Evolutionary conservation across 106 monocot species (phyloP), one percentile per base, ranked within the genome.

Genomic region (Allium sativum): DNA sequence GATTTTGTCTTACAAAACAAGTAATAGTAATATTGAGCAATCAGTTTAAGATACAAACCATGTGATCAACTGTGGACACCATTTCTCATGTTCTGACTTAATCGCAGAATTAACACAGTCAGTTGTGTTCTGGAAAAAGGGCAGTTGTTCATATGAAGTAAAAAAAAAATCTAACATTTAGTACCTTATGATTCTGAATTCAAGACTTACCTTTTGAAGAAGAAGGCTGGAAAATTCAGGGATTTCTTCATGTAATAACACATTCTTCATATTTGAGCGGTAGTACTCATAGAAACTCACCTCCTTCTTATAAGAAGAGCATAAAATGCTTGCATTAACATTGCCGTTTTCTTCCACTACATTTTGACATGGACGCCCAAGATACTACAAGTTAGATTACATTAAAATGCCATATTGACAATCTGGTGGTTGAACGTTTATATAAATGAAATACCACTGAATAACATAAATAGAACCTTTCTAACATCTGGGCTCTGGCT

Each of bases 401-500:
- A 31, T 31, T 31, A 31, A 31, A 31, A 31, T 31, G 31, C 31
- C 31, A 31, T 31, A 31, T 31, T 3, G 31, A 31, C 1, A 5
- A 1, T 31, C 31, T 31, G 5, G 31, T 31, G 31, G 31, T 31
- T n/a, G n/a, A 31, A 31, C 5, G 5, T 31, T 31, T 31, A 55
- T 31, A 31, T 31, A 31, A 31, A 2, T 5, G 2, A 31, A 1
- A 31, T 31, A 31, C 5, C 31, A 31, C 31, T 4, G 42, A 20
- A 21, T 15, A 12, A 43, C 7, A 62, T 16, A 62, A 47, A 15
- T 12, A 8, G 40, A 44, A 98, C 96, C 96, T 98, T 98, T 59
- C 96, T 81, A 67, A 98, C 96, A 72, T 98, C 96, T 22, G 87
- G 84, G 62, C 91, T 98, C 55, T 80, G 91, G 69, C 78, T 98